A percentile compares a stretch with the other conserved stretches of the same genome.
These are phyloP conservation scores for Alisma plantagoaquatica DNA, from an alignment of 106 monocot species.

Conservation along the genomic window DNA sequence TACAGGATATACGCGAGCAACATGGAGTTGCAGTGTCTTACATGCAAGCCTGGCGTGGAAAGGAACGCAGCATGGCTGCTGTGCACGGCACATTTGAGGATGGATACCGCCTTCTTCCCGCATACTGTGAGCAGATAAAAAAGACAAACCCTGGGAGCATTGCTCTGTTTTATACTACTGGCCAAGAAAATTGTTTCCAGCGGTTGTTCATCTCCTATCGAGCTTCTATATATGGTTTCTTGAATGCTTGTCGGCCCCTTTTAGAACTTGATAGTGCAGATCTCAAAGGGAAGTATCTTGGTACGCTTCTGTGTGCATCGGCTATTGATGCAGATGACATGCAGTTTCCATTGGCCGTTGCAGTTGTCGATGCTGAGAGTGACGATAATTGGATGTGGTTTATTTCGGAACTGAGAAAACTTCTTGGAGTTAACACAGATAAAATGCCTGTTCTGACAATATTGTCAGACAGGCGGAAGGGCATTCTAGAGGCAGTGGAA, in stretches of 20 bases:
- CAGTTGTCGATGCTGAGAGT: conserved; percentile 44
- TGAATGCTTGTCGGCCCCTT: conserved; percentile 49
- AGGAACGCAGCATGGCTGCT: conserved; percentile 57
- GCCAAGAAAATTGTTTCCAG: conserved; percentile 47
- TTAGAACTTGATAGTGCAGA: conserved; percentile 37
- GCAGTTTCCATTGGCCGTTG: conserved; percentile 58
- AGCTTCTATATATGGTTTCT: conserved; percentile 53
- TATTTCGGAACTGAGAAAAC: conserved; percentile 57
- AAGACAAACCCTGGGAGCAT: conserved; percentile 48
- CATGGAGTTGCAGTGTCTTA: conserved; percentile 70
- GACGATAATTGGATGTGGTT: conserved; percentile 82
- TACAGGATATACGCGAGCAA: conserved; percentile 59
- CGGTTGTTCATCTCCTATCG: conserved; percentile 43
- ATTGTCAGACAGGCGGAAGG: conserved; percentile 33
- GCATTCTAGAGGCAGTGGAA: conserved; percentile 33
- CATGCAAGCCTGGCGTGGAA: conserved; percentile 74
- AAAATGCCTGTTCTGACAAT: conserved; percentile 43
- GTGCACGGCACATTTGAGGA: conserved; percentile 68
- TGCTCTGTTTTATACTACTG: conserved; percentile 42
- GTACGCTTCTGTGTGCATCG: conserved; percentile 44
- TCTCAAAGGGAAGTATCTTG: conserved; percentile 59
- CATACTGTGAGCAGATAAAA: conserved; percentile 49
- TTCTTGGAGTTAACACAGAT: conserved; percentile 29
- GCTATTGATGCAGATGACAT: conserved; percentile 65
- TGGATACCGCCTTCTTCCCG: conserved; percentile 54